These are phyloP conservation scores for Microcyclospora tardicrescens DNA, from an alignment of 2,329 filamentous ascomycete genomes.

Conservation along the genomic window DNA sequence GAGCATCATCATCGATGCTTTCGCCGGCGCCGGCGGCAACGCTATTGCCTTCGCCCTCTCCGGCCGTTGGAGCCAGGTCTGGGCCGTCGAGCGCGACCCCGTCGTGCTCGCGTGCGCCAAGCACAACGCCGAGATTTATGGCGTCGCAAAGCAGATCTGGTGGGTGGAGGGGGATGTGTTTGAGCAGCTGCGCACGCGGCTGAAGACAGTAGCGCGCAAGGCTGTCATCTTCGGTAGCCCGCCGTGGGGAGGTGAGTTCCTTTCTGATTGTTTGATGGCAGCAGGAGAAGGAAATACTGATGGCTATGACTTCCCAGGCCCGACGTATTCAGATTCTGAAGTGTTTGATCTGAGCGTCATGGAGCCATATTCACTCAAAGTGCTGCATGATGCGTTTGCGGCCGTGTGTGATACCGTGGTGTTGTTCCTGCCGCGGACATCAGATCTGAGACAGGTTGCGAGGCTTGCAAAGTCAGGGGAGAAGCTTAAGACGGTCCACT, in stretches of 20 bases:
- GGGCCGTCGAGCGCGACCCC: slow-evolving; percentile 76
- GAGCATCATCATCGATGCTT: slow-evolving; percentile 68
- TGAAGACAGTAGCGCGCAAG: slow-evolving; percentile 35
- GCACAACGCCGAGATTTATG: slow-evolving; percentile 80
- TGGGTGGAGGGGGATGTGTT: slow-evolving; percentile 88
- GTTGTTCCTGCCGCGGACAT: slow-evolving; percentile 75
- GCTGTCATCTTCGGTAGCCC: slow-evolving; percentile 58
- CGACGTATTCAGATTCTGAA: slow-evolving; percentile 48
- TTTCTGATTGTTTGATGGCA: background rate
- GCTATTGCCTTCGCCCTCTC: slow-evolving; percentile 84
- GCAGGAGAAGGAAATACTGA: slow-evolving; percentile 2
- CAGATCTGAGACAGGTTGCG: slow-evolving; percentile 68
- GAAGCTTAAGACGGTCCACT: slow-evolving; percentile 69
- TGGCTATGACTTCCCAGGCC: slow-evolving; percentile 31
- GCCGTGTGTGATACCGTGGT: slow-evolving; percentile 43
- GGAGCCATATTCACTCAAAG: slow-evolving; percentile 66
- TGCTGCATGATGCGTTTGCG: slow-evolving; percentile 51
- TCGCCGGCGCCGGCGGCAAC: slow-evolving; percentile 86
- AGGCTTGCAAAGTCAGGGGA: slow-evolving; percentile 24
- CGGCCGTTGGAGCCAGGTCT: slow-evolving; percentile 65
- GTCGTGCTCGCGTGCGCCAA: slow-evolving; percentile 78
- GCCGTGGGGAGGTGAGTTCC: slow-evolving; percentile 55
- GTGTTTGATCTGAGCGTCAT: slow-evolving; percentile 77
- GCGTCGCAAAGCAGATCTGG: slow-evolving; percentile 61
- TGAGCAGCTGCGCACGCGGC: slow-evolving; percentile 46